These are phyloP conservation scores for Rachicladosporium sp. DNA, from an alignment of 2,329 filamentous ascomycete species.

Conservation along the genomic window DNA sequence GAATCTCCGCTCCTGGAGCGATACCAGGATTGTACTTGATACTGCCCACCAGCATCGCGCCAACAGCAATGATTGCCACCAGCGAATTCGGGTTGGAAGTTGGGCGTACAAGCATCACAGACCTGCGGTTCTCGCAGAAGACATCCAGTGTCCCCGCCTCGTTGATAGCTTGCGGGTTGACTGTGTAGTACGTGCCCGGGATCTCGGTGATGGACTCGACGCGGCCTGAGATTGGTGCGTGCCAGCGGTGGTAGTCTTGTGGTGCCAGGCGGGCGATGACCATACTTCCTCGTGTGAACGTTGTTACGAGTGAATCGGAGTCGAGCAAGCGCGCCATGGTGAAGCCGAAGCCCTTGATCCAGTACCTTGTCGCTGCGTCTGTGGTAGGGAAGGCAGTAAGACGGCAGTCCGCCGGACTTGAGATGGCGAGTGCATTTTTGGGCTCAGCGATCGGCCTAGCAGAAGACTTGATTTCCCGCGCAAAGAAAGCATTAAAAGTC, in stretches of 20 bases:
- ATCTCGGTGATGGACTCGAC: constrained; percentile 26
- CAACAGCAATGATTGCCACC: constrained; percentile 29
- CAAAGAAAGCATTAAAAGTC: constrained; percentile 34
- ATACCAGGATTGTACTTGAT: constrained; percentile 29
- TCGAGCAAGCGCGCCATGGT: constrained; percentile 22
- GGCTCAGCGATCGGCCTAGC: constrained; percentile 28
- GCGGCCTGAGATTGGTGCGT: constrained; percentile 24
- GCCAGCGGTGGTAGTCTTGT: constrained; percentile 32
- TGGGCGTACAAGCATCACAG: constrained; percentile 26
- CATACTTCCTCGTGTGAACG: constrained; percentile 26
- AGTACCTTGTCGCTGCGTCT: constrained; percentile 28
- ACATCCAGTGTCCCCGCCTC: constrained; percentile 29
- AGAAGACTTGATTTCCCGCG: constrained; percentile 23
- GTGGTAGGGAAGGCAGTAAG: constrained; percentile 27
- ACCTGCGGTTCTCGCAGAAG: constrained; percentile 32
- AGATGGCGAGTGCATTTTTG: constrained; percentile 20
- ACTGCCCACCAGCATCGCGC: constrained; percentile 33
- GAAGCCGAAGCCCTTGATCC: constrained; percentile 33
- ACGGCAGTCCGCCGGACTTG: constrained; percentile 28
- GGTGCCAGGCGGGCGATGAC: constrained; percentile 30
- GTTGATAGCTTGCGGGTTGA: constrained; percentile 32
- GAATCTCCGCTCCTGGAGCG: constrained; percentile 21
- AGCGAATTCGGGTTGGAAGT: constrained; percentile 12
- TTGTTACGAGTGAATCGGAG: constrained; percentile 16
- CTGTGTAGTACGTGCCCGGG: constrained; percentile 29